phyloP scores from a whole-genome alignment of 768 basidiomycete genomes.

The Exsudoporus frostii region DNA sequence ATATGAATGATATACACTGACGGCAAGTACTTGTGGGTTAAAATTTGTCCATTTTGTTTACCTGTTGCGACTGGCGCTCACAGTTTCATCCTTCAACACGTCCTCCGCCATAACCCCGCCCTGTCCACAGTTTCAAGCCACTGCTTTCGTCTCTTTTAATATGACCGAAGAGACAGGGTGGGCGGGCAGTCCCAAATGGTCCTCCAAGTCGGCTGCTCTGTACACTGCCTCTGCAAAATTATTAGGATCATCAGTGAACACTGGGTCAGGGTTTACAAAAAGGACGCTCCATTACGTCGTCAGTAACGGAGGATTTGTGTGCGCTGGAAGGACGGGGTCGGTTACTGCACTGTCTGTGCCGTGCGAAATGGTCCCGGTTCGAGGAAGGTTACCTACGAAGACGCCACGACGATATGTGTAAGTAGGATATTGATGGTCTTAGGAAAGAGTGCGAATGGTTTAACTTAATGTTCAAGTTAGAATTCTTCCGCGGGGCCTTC shows the following conservation, averaged over 20 bases:
- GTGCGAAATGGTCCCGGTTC: constrained; percentile 8
- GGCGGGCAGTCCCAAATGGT: constrained; percentile 13
- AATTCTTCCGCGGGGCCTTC: constrained; percentile 10
- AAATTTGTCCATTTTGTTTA: background rate
- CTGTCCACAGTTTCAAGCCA: constrained; percentile 14
- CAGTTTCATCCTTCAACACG: background rate
- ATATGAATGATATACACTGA: background rate
- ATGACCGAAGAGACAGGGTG: background rate
- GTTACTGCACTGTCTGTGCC: background rate
- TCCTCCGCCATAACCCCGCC: constrained; percentile 18
- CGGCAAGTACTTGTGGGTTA: too few species aligned
- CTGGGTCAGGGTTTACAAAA: background rate
- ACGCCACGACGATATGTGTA: background rate
- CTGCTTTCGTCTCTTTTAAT: background rate
- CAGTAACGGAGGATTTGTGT: constrained; percentile 6
- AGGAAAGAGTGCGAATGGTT: background rate
- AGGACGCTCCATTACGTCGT: background rate
- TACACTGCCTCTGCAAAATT: constrained; percentile 16
- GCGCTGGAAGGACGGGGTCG: constrained; percentile 12
- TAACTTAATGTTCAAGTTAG: constrained; percentile 13
- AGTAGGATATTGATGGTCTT: background rate
- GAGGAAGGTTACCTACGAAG: background rate
- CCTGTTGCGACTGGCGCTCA: background rate
- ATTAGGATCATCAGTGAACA: constrained; percentile 13
- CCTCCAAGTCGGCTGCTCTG: constrained; percentile 5